Percentiles rank a stretch among this genome's conserved stretches.
Conservation (phyloP, 805 yeast genomes). For the Starmerella etchellsii region DNA sequence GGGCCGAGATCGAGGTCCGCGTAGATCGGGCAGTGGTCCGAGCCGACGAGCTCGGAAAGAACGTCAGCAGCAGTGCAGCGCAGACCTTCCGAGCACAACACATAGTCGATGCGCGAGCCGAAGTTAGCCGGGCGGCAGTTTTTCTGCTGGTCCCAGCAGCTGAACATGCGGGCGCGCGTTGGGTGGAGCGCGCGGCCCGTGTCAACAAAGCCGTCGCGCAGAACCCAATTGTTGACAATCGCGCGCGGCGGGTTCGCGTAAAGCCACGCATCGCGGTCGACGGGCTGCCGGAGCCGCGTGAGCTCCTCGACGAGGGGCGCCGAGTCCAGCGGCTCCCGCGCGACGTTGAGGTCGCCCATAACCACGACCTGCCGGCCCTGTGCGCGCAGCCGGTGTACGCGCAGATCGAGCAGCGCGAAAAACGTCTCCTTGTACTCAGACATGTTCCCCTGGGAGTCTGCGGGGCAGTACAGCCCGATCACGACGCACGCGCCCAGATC, state of each 20-base stretch:
- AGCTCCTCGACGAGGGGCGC: conserved; percentile 52
- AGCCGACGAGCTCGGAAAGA: conserved; percentile 63
- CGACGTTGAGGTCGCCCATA: conserved; percentile 81
- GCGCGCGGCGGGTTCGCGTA: conserved; percentile 33
- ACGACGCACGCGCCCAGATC: conserved; percentile 44
- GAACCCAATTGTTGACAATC: conserved; percentile 37
- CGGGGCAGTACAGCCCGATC: conserved; percentile 71
- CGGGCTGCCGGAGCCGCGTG: conserved; percentile 22
- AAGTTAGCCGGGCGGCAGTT: conserved; percentile 68
- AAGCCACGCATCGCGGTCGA: conserved; percentile 26
- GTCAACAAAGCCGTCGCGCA: conserved; percentile 25
- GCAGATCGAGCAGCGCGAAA: conserved; percentile 42
- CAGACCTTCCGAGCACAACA: conserved; percentile 38
- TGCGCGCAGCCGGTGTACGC: conserved; percentile 43
- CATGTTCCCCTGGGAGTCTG: conserved; percentile 62
- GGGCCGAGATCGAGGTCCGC: conserved; percentile 40
- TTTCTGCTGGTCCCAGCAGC: conserved; percentile 80
- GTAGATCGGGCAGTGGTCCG: conserved; percentile 89
- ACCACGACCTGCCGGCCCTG: conserved; percentile 58
- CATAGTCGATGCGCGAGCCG: conserved; percentile 80
- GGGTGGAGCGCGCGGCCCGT: conserved; percentile 40
- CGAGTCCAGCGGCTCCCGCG: conserved; percentile 67
- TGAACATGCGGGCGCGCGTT: conserved; percentile 53
- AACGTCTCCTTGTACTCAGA: conserved; percentile 50
- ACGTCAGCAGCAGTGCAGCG: conserved; percentile 38